Conservation (phyloP, 2,329 filamentous ascomycete species). For the Fusarium falciforme region DNA sequence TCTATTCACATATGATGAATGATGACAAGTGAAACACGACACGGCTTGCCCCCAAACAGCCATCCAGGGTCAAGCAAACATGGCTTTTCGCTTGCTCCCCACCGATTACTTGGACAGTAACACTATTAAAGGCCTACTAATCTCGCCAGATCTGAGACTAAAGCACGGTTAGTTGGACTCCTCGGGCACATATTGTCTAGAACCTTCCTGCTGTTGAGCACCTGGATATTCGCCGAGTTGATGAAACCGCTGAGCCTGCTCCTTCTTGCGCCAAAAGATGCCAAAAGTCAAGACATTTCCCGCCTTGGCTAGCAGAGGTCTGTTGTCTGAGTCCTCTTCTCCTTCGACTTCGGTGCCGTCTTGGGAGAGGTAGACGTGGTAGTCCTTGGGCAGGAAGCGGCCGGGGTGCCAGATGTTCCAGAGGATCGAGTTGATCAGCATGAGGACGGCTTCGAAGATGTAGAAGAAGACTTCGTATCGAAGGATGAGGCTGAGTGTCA, state of each 20-base stretch:
- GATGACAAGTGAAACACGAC: neutral
- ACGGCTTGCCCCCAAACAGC: no score
- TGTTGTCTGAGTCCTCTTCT: neutral
- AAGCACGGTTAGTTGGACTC: neutral
- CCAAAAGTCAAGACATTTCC: neutral
- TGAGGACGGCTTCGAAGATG: constrained; percentile 64
- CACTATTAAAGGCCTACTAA: no score
- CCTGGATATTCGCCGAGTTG: neutral
- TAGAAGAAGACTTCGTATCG: constrained; percentile 68
- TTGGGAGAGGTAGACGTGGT: constrained; percentile 58
- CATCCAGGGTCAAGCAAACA: no score
- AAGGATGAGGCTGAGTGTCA: constrained; percentile 53
- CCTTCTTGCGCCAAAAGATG: neutral
- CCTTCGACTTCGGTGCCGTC: constrained; percentile 53
- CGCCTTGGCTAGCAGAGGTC: neutral
- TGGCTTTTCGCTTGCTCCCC: no score
- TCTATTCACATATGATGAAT: neutral
- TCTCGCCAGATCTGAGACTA: neutral
- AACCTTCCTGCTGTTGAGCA: neutral
- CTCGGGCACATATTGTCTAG: neutral
- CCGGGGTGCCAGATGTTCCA: constrained; percentile 63
- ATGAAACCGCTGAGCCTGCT: neutral
- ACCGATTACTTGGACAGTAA: no score
- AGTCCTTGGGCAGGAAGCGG: constrained; percentile 57
- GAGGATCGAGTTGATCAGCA: constrained; percentile 61